Base-by-base conservation (phyloP, 441 rosid species). In the Aquilaria agallochum region DNA sequence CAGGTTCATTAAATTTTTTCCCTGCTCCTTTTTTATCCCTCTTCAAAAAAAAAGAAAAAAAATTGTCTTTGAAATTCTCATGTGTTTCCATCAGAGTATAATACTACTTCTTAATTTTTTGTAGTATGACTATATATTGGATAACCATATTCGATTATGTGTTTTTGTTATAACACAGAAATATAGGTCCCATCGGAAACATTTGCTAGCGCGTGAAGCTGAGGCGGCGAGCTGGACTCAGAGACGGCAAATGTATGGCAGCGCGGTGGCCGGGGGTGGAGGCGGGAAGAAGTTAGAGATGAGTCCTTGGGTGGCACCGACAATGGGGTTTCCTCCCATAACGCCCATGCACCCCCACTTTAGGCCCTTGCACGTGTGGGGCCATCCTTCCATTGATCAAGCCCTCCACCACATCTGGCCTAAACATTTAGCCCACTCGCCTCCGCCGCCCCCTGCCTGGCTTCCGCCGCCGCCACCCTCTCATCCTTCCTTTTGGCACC, bases 181-280 rank as follows among this genome's bases (percentile, higher is more conserved):
- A 80, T 92, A 92, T 66, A 66, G 98, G 62, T 92, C 96, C 11
- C 98, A 92, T 68, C 74, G 90, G 63, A 92, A 87, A 59, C 96
- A 92, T 79, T 53, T 89, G 68, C 80, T 81, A 59, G 92, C 98
- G 3, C 83, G 98, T 13, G 95, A 92, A 63, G 96, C 90, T 8
- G 92, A 89, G 72, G 92, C 98, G 20, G 93, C 94, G 5, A 84
- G 78, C 75, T 89, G 95, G 98, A 86, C 71, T 66, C 90, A 86
- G 32, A 82, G 80, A 45, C 65, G 98, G 44, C 90, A 86, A 69
- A 80, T 84, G 45, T 78, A 86, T 33, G 90, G 87, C 50, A 69
- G 70, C 1, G 60, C 78, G 0, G 55, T 58, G 5, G 34, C 73
- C 0, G 72, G 69, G 4, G 81, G 75, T 9, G 81, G 78, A 80